A percentile compares a stretch with the other conserved stretches of the same genome.
phyloP scores from a whole-genome alignment of 1,284 basidiomycete species.

The Cystobasidium slooffiae region DNA sequence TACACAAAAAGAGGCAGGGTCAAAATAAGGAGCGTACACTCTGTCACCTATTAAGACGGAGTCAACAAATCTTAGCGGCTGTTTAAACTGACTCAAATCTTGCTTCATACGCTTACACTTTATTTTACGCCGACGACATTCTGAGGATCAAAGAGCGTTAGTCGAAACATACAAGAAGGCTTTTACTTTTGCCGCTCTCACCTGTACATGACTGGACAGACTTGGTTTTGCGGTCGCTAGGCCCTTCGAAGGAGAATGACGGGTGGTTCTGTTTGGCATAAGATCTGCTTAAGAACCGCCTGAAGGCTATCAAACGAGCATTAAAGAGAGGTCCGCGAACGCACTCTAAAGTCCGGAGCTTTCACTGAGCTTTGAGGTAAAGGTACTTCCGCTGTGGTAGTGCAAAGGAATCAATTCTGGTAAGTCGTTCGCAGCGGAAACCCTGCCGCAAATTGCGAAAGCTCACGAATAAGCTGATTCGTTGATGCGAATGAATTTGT shows the following conservation, averaged over 20 bases:
- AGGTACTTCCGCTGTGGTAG: too few relatives aligned
- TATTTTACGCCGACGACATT: conserved; percentile 1
- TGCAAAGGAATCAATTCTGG: too few relatives aligned
- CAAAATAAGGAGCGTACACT: neutral
- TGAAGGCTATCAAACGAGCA: neutral
- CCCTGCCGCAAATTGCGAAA: too few relatives aligned
- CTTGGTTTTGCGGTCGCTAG: neutral
- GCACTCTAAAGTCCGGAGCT: too few relatives aligned
- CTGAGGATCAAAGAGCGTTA: neutral
- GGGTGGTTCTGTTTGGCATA: neutral
- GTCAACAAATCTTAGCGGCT: neutral
- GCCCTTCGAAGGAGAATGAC: conserved; percentile 6
- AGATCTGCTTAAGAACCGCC: neutral
- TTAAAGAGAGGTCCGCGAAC: neutral
- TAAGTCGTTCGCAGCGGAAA: too few relatives aligned
- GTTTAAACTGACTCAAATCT: neutral
- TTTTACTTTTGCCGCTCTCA: neutral
- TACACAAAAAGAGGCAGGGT: neutral
- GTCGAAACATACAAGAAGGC: neutral
- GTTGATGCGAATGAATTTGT: too few relatives aligned
- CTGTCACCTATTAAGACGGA: neutral
- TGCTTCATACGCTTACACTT: neutral
- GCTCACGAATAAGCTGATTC: too few relatives aligned
- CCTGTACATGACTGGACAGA: neutral
- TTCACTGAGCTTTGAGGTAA: too few relatives aligned